Evolutionary conservation across 495 filamentous ascomycete species (phyloP).

Genomic region (Mytilinidion resinicola): DNA sequence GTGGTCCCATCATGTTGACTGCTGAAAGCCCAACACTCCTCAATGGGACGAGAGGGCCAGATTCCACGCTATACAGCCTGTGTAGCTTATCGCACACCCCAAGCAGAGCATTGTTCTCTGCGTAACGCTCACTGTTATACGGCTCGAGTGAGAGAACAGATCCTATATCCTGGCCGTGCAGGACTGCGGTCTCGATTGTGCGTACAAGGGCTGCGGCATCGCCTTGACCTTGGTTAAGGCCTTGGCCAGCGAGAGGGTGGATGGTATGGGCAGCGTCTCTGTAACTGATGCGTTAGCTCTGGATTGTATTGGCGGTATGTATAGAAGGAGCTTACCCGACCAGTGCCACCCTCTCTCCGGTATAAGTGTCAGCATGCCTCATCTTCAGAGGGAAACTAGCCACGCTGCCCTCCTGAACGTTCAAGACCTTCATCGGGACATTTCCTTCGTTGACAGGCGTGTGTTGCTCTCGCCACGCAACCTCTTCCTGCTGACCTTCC

Average conservation of each 20-base stretch:
- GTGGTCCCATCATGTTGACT: constrained; percentile 66
- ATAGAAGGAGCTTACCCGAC: constrained; percentile 47
- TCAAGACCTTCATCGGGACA: constrained; percentile 54
- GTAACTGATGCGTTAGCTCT: neutral
- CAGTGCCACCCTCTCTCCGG: constrained; percentile 77
- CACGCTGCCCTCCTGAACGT: constrained; percentile 70
- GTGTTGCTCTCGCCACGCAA: constrained; percentile 73
- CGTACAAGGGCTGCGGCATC: constrained; percentile 72
- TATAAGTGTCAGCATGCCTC: constrained; percentile 87
- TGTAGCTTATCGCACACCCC: constrained; percentile 91
- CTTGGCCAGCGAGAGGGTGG: constrained; percentile 91
- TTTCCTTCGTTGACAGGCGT: constrained; percentile 45
- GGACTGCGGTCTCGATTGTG: constrained; percentile 69
- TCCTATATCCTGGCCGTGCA: constrained; percentile 74
- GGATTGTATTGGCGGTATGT: constrained; percentile 4
- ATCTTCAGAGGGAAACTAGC: constrained; percentile 87
- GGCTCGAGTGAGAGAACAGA: constrained; percentile 61
- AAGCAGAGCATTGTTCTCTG: constrained; percentile 74
- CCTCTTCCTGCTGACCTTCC: constrained; percentile 61
- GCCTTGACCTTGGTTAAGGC: constrained; percentile 85
- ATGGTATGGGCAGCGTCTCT: constrained; percentile 86
- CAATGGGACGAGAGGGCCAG: constrained; percentile 67
- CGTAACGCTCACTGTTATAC: constrained; percentile 73
- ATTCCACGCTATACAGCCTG: constrained; percentile 76
- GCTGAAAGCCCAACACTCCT: constrained; percentile 70